Conservation (phyloP, 345 rosid species). For the Citrus sp. region DNA sequence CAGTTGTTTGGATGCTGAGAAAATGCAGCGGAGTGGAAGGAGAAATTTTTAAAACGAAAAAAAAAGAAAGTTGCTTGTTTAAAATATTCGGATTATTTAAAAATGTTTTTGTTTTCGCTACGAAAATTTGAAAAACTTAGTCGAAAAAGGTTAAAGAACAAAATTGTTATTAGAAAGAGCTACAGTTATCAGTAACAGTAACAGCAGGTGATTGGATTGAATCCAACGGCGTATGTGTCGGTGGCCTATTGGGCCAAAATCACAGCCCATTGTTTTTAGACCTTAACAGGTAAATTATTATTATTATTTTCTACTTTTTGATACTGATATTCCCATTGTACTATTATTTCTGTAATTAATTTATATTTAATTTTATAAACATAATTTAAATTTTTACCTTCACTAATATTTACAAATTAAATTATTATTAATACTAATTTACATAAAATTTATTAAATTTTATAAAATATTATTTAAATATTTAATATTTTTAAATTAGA, state of each 20-base stretch:
- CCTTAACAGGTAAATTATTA: too few species aligned
- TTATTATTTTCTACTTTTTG: too few species aligned
- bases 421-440: too few species aligned
- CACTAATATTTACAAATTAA: fast-evolving
- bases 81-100: background rate
- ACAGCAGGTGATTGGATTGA: too few species aligned
- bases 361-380: too few species aligned
- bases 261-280: background rate
- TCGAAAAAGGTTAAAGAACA: too few species aligned
- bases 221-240: background rate
- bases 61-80: background rate
- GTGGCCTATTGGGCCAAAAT: background rate
- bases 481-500: too few species aligned
- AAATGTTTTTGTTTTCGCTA: background rate
- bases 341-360: fast-evolving
- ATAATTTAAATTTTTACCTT: too few species aligned
- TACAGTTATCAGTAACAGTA: too few species aligned
- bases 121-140: background rate
- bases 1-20: background rate
- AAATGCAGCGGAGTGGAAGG: background rate
- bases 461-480: fast-evolving
- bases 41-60: background rate
- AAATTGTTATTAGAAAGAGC: too few species aligned
- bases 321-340: too few species aligned
- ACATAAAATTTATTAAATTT: too few species aligned